Conservation (phyloP, 768 basidiomycete genomes). For the Leccinum subgranulosum region DNA sequence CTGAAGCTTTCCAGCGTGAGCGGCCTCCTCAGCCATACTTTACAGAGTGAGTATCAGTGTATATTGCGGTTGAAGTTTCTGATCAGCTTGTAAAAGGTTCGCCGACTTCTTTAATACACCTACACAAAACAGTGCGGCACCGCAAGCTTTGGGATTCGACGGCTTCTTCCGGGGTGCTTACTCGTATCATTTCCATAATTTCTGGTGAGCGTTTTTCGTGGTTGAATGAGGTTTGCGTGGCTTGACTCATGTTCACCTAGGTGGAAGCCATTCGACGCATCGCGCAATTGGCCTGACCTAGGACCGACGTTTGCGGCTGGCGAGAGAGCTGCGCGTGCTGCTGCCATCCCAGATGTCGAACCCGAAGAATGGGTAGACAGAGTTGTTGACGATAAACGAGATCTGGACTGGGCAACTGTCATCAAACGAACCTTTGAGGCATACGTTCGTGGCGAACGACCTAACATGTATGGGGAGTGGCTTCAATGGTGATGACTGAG, state of each 20-base stretch:
- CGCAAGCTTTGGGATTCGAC: conserved; percentile 85
- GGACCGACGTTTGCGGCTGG: conserved; percentile 74
- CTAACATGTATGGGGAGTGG: conserved; percentile 95
- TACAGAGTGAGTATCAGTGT: conserved; percentile 54
- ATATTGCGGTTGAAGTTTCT: background rate
- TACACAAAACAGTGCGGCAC: conserved; percentile 66
- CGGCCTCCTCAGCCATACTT: conserved; percentile 95
- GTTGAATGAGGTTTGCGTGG: background rate
- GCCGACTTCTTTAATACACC: conserved; percentile 88
- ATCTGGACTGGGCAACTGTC: conserved; percentile 90
- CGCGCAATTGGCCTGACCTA: conserved; percentile 94
- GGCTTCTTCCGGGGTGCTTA: conserved; percentile 96
- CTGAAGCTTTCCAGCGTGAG: conserved; percentile 87
- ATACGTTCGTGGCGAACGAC: conserved; percentile 85
- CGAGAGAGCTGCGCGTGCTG: conserved; percentile 63
- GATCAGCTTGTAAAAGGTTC: conserved; percentile 50
- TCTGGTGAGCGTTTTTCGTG: conserved; percentile 55
- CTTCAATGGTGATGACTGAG: conserved; percentile 43
- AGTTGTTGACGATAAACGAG: conserved; percentile 66
- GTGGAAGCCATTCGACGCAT: conserved; percentile 95
- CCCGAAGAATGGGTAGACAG: conserved; percentile 38
- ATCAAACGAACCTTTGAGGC: conserved; percentile 94
- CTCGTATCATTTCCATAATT: conserved; percentile 96
- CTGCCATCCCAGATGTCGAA: conserved; percentile 32
- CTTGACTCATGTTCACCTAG: conserved; percentile 36